phyloP scores from a whole-genome alignment of 139 green algal genomes.

The Asterochloris sp. region DNA sequence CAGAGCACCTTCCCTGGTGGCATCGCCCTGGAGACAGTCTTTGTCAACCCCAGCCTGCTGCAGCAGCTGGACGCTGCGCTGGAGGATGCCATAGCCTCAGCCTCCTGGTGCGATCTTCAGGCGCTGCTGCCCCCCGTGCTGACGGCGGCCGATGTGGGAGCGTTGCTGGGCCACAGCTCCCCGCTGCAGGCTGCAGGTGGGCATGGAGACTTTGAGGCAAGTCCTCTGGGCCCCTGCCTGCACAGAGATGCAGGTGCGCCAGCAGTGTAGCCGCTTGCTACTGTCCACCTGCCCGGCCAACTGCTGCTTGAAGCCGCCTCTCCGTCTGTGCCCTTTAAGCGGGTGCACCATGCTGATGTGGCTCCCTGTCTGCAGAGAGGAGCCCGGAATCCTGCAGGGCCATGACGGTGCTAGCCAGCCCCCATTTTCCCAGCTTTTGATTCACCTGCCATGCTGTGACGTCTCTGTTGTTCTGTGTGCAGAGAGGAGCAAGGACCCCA shows the following conservation, averaged over 20 bases:
- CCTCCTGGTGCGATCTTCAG: conserved; percentile 41
- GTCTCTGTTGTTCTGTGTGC: not conserved
- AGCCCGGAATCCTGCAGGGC: too few species aligned
- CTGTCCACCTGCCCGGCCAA: too few species aligned
- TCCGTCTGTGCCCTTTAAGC: too few species aligned
- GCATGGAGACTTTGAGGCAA: not conserved
- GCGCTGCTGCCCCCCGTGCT: conserved; percentile 49
- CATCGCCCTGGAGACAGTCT: conserved; percentile 54
- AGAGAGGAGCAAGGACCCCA: not conserved
- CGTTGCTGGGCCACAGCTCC: conserved; percentile 34
- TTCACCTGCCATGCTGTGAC: too few species aligned
- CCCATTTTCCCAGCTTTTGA: too few species aligned
- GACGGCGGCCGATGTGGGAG: conserved; percentile 30
- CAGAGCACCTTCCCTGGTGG: conserved; percentile 57
- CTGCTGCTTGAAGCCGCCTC: too few species aligned
- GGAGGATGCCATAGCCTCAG: conserved; percentile 42
- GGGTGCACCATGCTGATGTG: too few species aligned
- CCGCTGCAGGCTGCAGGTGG: conserved; percentile 5
- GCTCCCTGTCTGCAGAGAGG: too few species aligned
- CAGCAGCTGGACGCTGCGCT: conserved; percentile 53
- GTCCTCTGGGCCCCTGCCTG: too few species aligned
- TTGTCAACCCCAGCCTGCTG: conserved; percentile 54
- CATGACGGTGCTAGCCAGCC: too few species aligned
- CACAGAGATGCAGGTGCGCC: too few species aligned
- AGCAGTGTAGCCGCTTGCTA: too few species aligned